phyloP scores from a whole-genome alignment of 2,329 filamentous ascomycete species.

The Tolypocladium tropicale region DNA sequence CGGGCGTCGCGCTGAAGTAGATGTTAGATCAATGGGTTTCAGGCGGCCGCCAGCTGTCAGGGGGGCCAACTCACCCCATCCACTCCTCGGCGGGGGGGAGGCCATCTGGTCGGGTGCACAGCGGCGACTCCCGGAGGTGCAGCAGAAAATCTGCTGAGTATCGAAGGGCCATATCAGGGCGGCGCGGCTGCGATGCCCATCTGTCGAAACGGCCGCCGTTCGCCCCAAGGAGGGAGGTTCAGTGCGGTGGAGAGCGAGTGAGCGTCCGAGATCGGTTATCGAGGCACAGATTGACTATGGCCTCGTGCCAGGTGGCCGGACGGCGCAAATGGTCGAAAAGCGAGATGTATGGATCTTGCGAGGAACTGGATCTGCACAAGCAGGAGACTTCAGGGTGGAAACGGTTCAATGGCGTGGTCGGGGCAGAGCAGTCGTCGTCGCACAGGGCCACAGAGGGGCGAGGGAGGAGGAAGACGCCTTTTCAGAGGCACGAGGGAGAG shows the following conservation, averaged over 20 bases:
- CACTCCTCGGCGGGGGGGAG: slow-evolving; percentile 84
- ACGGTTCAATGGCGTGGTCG: neutral
- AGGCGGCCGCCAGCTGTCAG: neutral
- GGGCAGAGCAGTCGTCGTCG: neutral
- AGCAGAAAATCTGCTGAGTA: slow-evolving; percentile 72
- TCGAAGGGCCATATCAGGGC: slow-evolving; percentile 42
- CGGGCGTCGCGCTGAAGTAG: slow-evolving; percentile 29
- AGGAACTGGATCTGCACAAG: neutral
- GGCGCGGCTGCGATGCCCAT: slow-evolving; percentile 26
- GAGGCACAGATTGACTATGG: neutral
- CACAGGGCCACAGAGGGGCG: neutral
- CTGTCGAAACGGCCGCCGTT: slow-evolving; percentile 13
- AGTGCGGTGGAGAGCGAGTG: neutral
- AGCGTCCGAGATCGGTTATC: neutral
- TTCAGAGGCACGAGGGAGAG: neutral
- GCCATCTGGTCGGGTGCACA: slow-evolving; percentile 68
- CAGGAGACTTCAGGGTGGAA: neutral
- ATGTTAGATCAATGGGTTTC: slow-evolving; percentile 1
- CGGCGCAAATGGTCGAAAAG: neutral
- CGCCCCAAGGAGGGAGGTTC: slow-evolving; percentile 4
- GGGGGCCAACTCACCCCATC: slow-evolving; percentile 65
- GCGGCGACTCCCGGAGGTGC: slow-evolving; percentile 67
- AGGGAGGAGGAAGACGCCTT: neutral
- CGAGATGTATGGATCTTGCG: neutral
- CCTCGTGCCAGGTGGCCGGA: neutral